A percentile compares a stretch with the other conserved stretches of the same genome.
These are phyloP conservation scores for Infundibulicybe gibba DNA, from an alignment of 768 basidiomycete species.

Conservation along the genomic window DNA sequence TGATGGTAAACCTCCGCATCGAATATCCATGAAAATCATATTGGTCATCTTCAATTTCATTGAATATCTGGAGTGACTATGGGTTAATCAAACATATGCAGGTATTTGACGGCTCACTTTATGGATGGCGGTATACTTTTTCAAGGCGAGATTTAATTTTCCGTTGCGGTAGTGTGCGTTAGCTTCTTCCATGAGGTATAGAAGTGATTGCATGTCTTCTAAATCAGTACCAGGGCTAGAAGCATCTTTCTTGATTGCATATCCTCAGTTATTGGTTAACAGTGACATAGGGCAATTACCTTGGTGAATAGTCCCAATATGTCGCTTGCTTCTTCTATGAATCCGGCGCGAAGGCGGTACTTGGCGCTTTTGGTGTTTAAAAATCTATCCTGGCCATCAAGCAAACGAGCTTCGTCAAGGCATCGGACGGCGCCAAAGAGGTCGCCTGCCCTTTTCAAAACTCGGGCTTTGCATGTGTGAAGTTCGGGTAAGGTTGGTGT, in stretches of 20 bases:
- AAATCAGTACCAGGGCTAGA: conserved; percentile 71
- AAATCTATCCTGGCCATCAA: conserved; percentile 95
- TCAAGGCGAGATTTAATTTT: conserved; percentile 75
- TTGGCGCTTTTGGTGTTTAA: conserved; percentile 93
- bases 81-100: not conserved
- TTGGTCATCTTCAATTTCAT: conserved; percentile 90
- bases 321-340: conserved; percentile 69
- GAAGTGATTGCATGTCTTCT: conserved; percentile 93
- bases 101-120: conserved; percentile 46
- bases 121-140: conserved; percentile 74
- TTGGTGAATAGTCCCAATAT: conserved; percentile 90
- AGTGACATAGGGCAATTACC: conserved; percentile 36
- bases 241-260: conserved; percentile 74
- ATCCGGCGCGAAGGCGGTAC: conserved; percentile 81
- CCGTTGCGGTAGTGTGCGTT: conserved; percentile 63
- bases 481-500: conserved; percentile 95
- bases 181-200: conserved; percentile 83
- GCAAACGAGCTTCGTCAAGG: conserved; percentile 75
- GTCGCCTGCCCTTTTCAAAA: conserved; percentile 87
- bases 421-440: conserved; percentile 64
- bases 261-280: not conserved
- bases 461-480: conserved; percentile 74
- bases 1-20: conserved; percentile 82
- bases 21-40: conserved; percentile 98
- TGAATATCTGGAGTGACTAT: conserved; percentile 56